A percentile compares a stretch with the other conserved stretches of the same genome.
Evolutionary conservation across 768 basidiomycete genomes (phyloP).

Genomic region (Kwoniella pini): DNA sequence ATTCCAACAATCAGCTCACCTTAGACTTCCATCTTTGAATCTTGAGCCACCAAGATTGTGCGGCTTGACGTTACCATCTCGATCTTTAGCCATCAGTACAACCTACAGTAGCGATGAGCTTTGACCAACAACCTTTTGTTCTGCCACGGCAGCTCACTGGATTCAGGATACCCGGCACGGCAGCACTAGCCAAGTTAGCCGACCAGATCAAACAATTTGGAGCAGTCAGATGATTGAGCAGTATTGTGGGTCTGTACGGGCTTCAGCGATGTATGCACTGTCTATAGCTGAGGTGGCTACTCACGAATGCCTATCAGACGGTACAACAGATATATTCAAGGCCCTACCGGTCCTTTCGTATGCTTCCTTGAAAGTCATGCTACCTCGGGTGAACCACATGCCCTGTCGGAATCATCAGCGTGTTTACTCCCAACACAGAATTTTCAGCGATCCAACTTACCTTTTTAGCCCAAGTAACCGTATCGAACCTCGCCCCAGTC

Average conservation of each 20-base stretch:
- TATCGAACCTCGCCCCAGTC: conserved; percentile 95
- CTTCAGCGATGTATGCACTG: too few species aligned
- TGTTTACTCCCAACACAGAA: neutral
- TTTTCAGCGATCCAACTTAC: conserved; percentile 55
- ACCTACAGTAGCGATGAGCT: conserved; percentile 50
- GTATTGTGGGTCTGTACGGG: conserved; percentile 91
- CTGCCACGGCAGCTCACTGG: conserved; percentile 61
- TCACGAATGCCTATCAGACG: conserved; percentile 82
- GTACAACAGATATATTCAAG: conserved; percentile 89
- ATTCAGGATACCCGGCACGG: conserved; percentile 92
- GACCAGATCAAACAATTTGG: conserved; percentile 69
- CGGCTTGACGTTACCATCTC: conserved; percentile 74
- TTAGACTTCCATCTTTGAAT: conserved; percentile 88
- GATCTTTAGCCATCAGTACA: conserved; percentile 87
- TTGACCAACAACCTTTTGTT: neutral
- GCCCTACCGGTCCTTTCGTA: conserved; percentile 89
- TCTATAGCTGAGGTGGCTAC: conserved; percentile 44
- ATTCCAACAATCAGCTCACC: conserved; percentile 58
- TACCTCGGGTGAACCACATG: conserved; percentile 86
- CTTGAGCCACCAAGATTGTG: conserved; percentile 89
- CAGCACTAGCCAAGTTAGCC: conserved; percentile 74
- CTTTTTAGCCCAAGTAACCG: conserved; percentile 85
- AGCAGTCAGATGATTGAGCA: conserved; percentile 90
- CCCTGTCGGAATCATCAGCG: conserved; percentile 58
- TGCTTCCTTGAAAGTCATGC: conserved; percentile 92